Conservation (phyloP, 371 early-diverging fungal species). For the Rhizomucor miehei region DNA sequence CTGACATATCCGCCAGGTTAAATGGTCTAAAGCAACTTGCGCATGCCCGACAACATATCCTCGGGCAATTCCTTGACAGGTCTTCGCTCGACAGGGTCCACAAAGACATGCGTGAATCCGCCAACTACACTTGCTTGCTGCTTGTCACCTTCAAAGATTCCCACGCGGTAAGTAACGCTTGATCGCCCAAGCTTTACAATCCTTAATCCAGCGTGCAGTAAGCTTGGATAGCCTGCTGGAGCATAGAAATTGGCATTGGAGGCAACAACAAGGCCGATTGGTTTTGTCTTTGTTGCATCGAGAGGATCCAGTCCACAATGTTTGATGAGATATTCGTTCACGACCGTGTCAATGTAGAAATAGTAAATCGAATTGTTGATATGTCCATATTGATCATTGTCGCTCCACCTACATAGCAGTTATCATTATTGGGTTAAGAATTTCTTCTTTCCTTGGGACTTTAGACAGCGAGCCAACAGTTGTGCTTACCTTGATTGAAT, state of each 20-base stretch:
- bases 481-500: constrained; percentile 35
- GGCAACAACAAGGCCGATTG: constrained; percentile 56
- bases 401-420: constrained; percentile 41
- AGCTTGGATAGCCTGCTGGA: constrained; percentile 52
- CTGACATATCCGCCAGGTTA: no score
- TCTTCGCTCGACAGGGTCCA: constrained; percentile 29
- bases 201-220: constrained; percentile 52
- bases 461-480: background rate
- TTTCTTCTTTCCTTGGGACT: no score
- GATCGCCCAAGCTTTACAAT: constrained; percentile 56
- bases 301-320: constrained; percentile 44
- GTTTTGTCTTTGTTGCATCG: constrained; percentile 25
- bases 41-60: constrained; percentile 19
- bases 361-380: constrained; percentile 64
- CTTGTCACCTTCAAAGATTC: constrained; percentile 51
- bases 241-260: constrained; percentile 49
- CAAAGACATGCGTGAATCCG: constrained; percentile 50
- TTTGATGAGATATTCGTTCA: constrained; percentile 55
- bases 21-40: no score
- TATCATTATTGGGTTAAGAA: background rate
- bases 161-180: constrained; percentile 58
- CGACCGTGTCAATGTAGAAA: constrained; percentile 58
- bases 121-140: constrained; percentile 38
- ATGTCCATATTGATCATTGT: constrained; percentile 65
- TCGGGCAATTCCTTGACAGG: constrained; percentile 31